Conservation (phyloP, 805 yeast genomes). For the Candida ficus region DNA sequence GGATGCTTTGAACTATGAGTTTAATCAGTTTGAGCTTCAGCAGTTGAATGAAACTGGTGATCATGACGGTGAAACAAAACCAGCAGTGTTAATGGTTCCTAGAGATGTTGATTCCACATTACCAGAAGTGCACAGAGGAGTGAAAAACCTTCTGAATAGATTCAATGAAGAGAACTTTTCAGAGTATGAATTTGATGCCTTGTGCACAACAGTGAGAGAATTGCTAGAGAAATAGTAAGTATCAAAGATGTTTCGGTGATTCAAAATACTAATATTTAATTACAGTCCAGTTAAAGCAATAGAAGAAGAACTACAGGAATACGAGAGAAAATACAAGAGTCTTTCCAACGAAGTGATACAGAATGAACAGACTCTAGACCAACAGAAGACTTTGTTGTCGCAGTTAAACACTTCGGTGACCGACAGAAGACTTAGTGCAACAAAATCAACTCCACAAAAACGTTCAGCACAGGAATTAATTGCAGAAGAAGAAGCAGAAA, state of each 20-base stretch:
- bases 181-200: slow-evolving; percentile 34
- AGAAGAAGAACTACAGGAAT: slow-evolving; percentile 29
- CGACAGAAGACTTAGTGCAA: no score
- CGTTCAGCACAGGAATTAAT: slow-evolving; percentile 37
- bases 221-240: slow-evolving; percentile 27
- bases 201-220: slow-evolving; percentile 39
- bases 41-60: slow-evolving; percentile 22
- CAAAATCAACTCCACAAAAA: slow-evolving; percentile 14
- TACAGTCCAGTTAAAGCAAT: slow-evolving; percentile 34
- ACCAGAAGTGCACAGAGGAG: slow-evolving; percentile 22
- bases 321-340: slow-evolving; percentile 20
- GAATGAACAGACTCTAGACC: slow-evolving; percentile 38
- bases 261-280: no score
- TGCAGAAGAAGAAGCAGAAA: slow-evolving; percentile 40
- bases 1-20: slow-evolving; percentile 32
- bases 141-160: slow-evolving; percentile 27
- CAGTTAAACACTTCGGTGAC: no score
- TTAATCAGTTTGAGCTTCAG: slow-evolving; percentile 26
- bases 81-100: slow-evolving; percentile 22
- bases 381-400: slow-evolving; percentile 38
- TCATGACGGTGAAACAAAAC: slow-evolving; percentile 6
- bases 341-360: slow-evolving; percentile 30
- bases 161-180: slow-evolving; percentile 29
- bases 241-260: no score
- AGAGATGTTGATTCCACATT: slow-evolving; percentile 11